phyloP scores from a whole-genome alignment of 257 asterid species.

The Salvia hispanica region DNA sequence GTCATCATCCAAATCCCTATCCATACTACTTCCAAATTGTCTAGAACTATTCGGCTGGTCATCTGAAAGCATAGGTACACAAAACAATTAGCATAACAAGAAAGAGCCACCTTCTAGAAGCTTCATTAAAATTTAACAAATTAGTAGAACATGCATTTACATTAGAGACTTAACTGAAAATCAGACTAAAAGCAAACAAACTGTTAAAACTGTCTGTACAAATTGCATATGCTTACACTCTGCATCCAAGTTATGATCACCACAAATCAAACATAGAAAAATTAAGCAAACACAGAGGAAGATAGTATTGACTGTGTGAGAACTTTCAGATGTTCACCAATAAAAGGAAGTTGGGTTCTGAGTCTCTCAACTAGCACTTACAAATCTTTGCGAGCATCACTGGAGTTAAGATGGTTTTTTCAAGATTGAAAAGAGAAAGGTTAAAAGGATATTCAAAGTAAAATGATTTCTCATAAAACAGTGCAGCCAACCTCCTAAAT shows the following conservation, averaged over 20 bases:
- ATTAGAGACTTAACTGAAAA: too few species aligned
- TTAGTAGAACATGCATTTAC: too few species aligned
- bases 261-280: not conserved
- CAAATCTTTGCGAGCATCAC: conserved; percentile 41
- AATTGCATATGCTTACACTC: too few species aligned
- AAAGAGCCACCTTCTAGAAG: not conserved
- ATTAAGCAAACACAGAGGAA: too few species aligned
- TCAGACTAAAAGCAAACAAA: too few species aligned
- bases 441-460: not conserved
- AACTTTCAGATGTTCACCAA: conserved; percentile 56
- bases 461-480: too few species aligned
- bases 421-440: conserved; percentile 21
- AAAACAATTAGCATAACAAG: conserved; percentile 16
- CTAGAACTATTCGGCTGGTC: conserved; percentile 28
- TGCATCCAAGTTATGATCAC: conserved; percentile 6
- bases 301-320: too few species aligned
- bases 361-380: conserved; percentile 72
- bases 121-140: not conserved
- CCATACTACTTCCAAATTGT: conserved; percentile 32
- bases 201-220: too few species aligned
- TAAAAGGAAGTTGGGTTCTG: conserved; percentile 42
- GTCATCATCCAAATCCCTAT: conserved; percentile 34
- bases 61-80: conserved; percentile 38
- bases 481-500: not conserved
- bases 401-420: conserved; percentile 24